Evolutionary conservation across 2,329 filamentous ascomycete species (phyloP).

Genomic region (Epichloe sp.): DNA sequence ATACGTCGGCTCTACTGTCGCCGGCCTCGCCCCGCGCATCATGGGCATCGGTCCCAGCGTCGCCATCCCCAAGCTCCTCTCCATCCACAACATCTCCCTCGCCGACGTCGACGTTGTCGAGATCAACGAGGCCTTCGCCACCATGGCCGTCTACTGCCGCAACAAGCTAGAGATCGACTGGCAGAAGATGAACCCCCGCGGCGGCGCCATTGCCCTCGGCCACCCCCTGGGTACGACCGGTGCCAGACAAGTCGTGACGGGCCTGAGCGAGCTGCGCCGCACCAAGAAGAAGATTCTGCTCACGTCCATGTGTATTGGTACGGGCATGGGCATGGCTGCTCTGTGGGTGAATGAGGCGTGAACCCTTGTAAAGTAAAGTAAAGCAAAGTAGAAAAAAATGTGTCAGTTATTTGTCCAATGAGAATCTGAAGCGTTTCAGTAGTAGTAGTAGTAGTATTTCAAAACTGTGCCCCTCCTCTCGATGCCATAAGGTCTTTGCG

Average conservation of each 20-base stretch:
- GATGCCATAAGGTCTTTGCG: too few species aligned
- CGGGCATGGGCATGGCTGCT: slow-evolving; percentile 56
- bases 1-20: slow-evolving; percentile 82
- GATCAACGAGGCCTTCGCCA: slow-evolving; percentile 95
- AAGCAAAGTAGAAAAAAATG: too few species aligned
- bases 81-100: slow-evolving; percentile 62
- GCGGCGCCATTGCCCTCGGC: slow-evolving; percentile 71
- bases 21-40: slow-evolving; percentile 80
- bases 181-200: slow-evolving; percentile 70
- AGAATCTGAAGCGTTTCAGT: not conserved
- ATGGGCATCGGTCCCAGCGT: slow-evolving; percentile 86
- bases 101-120: slow-evolving; percentile 83
- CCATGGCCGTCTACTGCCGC: slow-evolving; percentile 91
- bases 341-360: slow-evolving; percentile 46
- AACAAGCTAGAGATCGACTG: slow-evolving; percentile 57
- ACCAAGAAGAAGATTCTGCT: slow-evolving; percentile 83
- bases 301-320: slow-evolving; percentile 79
- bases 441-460: too few species aligned
- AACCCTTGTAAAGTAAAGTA: not conserved
- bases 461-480: too few species aligned
- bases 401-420: not conserved
- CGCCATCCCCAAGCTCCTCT: slow-evolving; percentile 70
- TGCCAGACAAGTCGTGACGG: slow-evolving; percentile 73
- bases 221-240: slow-evolving; percentile 79
- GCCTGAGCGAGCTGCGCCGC: slow-evolving; percentile 70